Evolutionary conservation across 2,329 filamentous ascomycete species (phyloP).

Genomic region (Emericellopsis atlantica): DNA sequence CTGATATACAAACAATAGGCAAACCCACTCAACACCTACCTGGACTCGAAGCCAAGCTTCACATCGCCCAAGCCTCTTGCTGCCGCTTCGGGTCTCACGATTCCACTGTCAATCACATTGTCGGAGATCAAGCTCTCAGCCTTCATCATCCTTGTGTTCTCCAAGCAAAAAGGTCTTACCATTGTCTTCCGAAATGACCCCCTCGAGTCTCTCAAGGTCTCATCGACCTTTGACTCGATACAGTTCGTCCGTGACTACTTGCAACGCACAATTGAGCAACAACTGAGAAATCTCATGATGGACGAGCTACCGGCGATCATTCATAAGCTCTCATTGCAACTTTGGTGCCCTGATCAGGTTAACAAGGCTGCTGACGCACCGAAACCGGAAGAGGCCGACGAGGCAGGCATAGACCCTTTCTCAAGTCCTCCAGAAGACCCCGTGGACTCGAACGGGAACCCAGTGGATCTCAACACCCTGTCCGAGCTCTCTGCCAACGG

Average conservation of each 20-base stretch:
- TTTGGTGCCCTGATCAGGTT: conserved; percentile 79
- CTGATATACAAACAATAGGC: conserved; percentile 47
- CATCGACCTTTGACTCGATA: conserved; percentile 97
- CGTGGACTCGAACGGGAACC: conserved; percentile 68
- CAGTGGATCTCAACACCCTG: conserved; percentile 62
- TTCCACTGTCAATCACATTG: conserved; percentile 91
- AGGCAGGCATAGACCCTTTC: conserved; percentile 65
- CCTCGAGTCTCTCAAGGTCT: conserved; percentile 94
- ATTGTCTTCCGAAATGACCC: conserved; percentile 97
- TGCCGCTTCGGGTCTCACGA: conserved; percentile 83
- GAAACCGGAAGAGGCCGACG: conserved; percentile 32
- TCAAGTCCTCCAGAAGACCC: conserved; percentile 70
- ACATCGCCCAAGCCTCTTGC: conserved; percentile 87
- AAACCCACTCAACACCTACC: conserved; percentile 91
- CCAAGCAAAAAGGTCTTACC: conserved; percentile 90
- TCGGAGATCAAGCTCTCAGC: conserved; percentile 93
- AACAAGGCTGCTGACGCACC: conserved; percentile 33
- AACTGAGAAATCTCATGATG: conserved; percentile 90
- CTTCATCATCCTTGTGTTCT: conserved; percentile 96
- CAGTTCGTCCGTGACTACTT: conserved; percentile 96
- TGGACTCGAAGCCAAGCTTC: conserved; percentile 82
- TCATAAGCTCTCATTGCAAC: conserved; percentile 73
- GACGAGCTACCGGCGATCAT: conserved; percentile 95
- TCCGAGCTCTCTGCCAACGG: conserved; percentile 69
- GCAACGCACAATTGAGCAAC: conserved; percentile 89